Evolutionary conservation across 768 basidiomycete genomes (phyloP).

Genomic region (Vararia minispora): DNA sequence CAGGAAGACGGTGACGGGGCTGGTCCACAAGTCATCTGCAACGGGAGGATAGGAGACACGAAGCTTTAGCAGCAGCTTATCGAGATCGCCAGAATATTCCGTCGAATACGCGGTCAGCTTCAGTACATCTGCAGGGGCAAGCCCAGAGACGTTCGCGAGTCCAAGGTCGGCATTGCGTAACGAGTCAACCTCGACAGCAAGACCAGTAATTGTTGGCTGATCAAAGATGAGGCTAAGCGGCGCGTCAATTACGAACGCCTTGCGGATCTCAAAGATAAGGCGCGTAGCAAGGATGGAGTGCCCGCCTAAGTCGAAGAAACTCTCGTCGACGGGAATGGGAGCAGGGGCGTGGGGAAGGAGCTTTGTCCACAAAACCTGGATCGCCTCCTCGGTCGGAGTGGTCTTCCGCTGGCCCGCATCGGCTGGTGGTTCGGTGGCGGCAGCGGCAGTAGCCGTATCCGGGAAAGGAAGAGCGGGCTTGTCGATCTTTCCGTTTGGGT

Average conservation of each 20-base stretch:
- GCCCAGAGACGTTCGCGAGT: constrained; percentile 30
- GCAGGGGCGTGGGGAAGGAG: constrained; percentile 72
- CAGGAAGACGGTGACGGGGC: constrained; percentile 71
- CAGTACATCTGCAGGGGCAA: neutral
- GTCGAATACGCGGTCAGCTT: neutral
- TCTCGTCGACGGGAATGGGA: constrained; percentile 80
- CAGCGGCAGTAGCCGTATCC: constrained; percentile 75
- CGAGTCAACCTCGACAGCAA: constrained; percentile 65
- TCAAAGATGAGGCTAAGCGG: constrained; percentile 90
- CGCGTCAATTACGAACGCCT: constrained; percentile 80
- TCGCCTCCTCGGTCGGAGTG: constrained; percentile 64
- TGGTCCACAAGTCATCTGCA: constrained; percentile 40
- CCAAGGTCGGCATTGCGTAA: constrained; percentile 77
- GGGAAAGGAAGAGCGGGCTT: constrained; percentile 98
- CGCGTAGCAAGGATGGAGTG: constrained; percentile 98
- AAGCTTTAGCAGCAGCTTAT: constrained; percentile 46
- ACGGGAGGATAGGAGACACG: constrained; percentile 49
- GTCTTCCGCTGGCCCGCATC: constrained; percentile 25
- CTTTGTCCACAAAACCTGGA: constrained; percentile 76
- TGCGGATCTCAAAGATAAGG: constrained; percentile 93
- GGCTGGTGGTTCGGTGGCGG: constrained; percentile 30
- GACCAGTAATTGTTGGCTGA: constrained; percentile 70
- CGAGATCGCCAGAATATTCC: constrained; percentile 55
- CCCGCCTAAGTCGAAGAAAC: constrained; percentile 96
- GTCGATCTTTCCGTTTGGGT: constrained; percentile 98